Evolutionary conservation across 805 yeast genomes (phyloP).

Genomic region (Alloascoidea africana): DNA sequence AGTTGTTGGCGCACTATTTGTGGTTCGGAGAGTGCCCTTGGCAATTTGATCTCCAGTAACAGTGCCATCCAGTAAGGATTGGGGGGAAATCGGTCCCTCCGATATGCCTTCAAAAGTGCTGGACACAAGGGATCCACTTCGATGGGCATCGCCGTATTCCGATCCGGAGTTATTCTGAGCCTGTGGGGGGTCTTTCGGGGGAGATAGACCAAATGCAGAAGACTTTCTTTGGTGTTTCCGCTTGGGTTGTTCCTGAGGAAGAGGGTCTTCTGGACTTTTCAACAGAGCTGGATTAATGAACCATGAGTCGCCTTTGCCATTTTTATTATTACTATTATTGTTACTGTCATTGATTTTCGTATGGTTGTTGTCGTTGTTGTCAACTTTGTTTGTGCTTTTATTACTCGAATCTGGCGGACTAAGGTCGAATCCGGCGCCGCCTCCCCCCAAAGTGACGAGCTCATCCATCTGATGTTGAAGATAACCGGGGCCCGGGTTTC

Average conservation of each 20-base stretch:
- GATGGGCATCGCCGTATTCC: not conserved
- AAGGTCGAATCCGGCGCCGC: constrained; percentile 1
- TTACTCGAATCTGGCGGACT: not conserved
- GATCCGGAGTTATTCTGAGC: not conserved
- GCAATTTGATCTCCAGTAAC: too few species aligned
- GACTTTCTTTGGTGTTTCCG: not conserved
- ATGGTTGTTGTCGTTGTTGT: not conserved
- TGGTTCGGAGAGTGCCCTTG: not conserved
- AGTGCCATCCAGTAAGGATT: constrained; percentile 4
- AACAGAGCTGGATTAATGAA: constrained; percentile 7
- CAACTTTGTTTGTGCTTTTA: not conserved
- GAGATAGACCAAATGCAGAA: too few species aligned
- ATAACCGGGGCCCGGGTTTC: too few species aligned
- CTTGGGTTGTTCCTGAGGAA: not conserved
- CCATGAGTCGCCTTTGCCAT: not conserved
- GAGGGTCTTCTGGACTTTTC: constrained; percentile 4
- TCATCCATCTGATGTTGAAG: not conserved
- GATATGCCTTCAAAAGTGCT: constrained; percentile 2
- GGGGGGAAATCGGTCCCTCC: constrained; percentile 2
- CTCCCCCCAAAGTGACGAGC: constrained; percentile 1
- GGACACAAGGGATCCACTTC: not conserved
- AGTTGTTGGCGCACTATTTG: not conserved
- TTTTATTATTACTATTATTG: constrained; percentile 9
- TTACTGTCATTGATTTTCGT: constrained; percentile 5
- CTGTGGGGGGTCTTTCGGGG: too few species aligned